Evolutionary conservation across 2,329 filamentous ascomycete genomes (phyloP), one percentile per base, ranked within the genome.

Genomic region (Fusarium luffae): DNA sequence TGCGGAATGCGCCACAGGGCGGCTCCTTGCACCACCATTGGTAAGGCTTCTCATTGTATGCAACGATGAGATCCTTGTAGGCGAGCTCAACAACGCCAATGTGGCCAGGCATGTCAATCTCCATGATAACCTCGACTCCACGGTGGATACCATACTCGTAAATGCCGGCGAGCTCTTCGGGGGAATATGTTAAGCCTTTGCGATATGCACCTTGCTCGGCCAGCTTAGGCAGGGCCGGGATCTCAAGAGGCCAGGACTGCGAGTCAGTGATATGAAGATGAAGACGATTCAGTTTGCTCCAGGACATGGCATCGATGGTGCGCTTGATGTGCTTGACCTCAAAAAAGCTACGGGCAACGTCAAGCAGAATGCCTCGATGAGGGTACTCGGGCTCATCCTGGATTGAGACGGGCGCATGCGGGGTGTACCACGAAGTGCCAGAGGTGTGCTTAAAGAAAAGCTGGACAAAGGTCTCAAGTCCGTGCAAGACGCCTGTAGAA

Each of bases 201-300:
- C 85, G 84, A 76, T 97, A 97, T 2, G 93, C 90, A 37, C 93
- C 93, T 77, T 93, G 90, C 54, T 84, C 79, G 5, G 93, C 85
- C 4, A 97, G 83, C 62, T 90, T 86, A 5, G 93, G 78, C 66
- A 97, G 80, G 4, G 91, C 80, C 2, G 92, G 92, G 51, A 97
- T 90, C 71, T 93, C 92, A 25, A 97, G 83, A 1, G 93, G 93
- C 91, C 93, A 97, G 6, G 92, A 92, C 79, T 97, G 93, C 18
- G 91, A 89, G 79, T 97, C 93, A 7, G 92, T 96, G 60, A 91
- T 85, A 82, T 97, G 93, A 56, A 95, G 83, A 79, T 96, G 93
- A 59, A 97, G 85, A 8, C 89, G 85, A 80, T 96, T 96, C 84
- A 96, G 86, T 82, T 97, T 96, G 82, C 90, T 93, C 86, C 89